phyloP scores from a whole-genome alignment of 2,329 filamentous ascomycete species.

The Fusarium sp. region DNA sequence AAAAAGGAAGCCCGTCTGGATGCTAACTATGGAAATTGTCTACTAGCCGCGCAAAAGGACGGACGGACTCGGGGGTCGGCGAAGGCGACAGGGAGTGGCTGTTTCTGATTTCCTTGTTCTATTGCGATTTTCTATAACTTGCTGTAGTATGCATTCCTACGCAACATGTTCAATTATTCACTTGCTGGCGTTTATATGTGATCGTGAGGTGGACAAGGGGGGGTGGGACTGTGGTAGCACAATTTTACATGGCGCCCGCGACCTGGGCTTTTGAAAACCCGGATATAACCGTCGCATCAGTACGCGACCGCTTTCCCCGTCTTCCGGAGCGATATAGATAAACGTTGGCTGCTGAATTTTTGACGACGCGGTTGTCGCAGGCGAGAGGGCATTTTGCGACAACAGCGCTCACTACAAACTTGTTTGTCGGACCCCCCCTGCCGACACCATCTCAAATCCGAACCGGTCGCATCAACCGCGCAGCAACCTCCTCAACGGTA shows the following conservation, averaged over 20 bases:
- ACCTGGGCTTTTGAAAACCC: neutral
- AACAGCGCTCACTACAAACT: neutral
- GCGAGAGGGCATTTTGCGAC: constrained; percentile 26
- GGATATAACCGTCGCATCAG: neutral
- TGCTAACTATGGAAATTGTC: constrained; percentile 35
- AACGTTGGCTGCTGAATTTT: constrained; percentile 4
- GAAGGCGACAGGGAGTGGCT: constrained; percentile 17
- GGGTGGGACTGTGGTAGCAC: neutral
- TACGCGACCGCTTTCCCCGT: constrained; percentile 16
- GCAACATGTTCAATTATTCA: constrained; percentile 14
- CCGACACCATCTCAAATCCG: neutral
- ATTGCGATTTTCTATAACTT: constrained; percentile 40
- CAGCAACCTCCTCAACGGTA: neutral
- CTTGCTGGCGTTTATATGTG: neutral
- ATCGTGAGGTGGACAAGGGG: neutral
- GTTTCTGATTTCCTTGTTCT: constrained; percentile 34
- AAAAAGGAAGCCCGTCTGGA: constrained; percentile 30
- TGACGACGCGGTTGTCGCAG: neutral
- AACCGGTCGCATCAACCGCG: neutral
- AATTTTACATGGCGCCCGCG: constrained; percentile 13
- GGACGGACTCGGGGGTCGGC: constrained; percentile 9
- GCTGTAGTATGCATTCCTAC: constrained; percentile 38
- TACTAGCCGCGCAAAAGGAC: constrained; percentile 28
- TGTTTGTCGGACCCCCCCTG: neutral
- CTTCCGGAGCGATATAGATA: neutral